Percentiles rank a stretch among this genome's conserved stretches.
Evolutionary conservation across 140 eudicot species (phyloP).

Genomic region (Oenanthe javanica): DNA sequence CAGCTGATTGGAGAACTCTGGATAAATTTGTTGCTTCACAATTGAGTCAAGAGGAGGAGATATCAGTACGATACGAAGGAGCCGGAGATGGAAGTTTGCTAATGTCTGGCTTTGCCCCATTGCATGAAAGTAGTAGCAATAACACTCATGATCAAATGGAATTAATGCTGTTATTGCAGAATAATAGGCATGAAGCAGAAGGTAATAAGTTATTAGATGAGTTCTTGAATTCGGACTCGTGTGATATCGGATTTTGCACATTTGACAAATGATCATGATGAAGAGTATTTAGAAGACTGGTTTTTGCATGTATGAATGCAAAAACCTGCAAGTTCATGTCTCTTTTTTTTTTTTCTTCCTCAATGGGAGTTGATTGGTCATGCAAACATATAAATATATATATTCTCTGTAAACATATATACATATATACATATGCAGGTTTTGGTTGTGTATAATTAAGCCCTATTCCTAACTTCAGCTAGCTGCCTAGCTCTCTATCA

Average conservation of each 20-base stretch:
- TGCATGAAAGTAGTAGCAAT: constrained; percentile 2
- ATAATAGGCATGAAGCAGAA: constrained; percentile 37
- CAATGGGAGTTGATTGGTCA: too few species aligned
- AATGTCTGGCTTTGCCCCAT: constrained; percentile 30
- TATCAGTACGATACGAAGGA: constrained; percentile 4
- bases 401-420: too few species aligned
- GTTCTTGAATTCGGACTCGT: constrained; percentile 38
- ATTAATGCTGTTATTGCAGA: constrained; percentile 37
- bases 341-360: too few species aligned
- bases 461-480: too few species aligned
- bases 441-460: too few species aligned
- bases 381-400: too few species aligned
- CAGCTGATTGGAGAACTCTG: constrained; percentile 78
- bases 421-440: too few species aligned
- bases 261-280: constrained; percentile 27
- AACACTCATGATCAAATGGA: constrained; percentile 20
- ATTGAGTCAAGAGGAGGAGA: constrained; percentile 52
- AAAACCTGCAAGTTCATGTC: background rate
- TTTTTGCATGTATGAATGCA: too few species aligned
- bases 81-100: background rate
- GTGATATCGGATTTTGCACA: constrained; percentile 71
- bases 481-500: too few species aligned
- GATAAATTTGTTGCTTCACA: constrained; percentile 98
- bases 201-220: constrained; percentile 29
- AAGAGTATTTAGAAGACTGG: too few species aligned